phyloP scores from a whole-genome alignment of 176 grass and related monocot genomes.

The Juncus effusus region DNA sequence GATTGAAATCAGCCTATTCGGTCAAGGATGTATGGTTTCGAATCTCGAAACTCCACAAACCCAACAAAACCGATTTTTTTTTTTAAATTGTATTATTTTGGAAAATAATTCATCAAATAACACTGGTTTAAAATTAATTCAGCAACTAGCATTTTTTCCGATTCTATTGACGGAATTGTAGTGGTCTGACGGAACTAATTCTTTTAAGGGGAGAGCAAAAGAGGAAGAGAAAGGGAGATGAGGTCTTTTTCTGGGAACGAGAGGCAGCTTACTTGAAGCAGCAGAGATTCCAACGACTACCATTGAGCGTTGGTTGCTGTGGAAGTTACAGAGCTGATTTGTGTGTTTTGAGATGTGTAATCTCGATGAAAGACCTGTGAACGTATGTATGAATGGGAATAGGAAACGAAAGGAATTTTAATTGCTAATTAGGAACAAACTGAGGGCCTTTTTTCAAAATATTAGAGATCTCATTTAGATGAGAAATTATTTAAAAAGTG shows the following conservation, averaged over 20 bases:
- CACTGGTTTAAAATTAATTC: too few species aligned
- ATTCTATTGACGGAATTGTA: too few species aligned
- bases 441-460: background rate
- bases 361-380: background rate
- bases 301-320: slow-evolving; percentile 22
- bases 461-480: background rate
- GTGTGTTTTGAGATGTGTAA: background rate
- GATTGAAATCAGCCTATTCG: too few species aligned
- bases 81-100: too few species aligned
- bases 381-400: background rate
- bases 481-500: too few species aligned
- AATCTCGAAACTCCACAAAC: too few species aligned
- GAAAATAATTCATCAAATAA: too few species aligned
- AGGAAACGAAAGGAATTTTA: background rate
- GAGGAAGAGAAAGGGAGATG: background rate
- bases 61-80: too few species aligned
- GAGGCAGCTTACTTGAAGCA: background rate
- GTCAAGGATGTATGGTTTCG: too few species aligned
- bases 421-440: background rate
- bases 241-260: background rate
- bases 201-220: too few species aligned
- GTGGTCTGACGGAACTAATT: too few species aligned
- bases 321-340: background rate
- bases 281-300: background rate
- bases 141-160: too few species aligned